Evolutionary conservation across 495 filamentous ascomycete genomes (phyloP).

Genomic region (Daldinia decipiens): DNA sequence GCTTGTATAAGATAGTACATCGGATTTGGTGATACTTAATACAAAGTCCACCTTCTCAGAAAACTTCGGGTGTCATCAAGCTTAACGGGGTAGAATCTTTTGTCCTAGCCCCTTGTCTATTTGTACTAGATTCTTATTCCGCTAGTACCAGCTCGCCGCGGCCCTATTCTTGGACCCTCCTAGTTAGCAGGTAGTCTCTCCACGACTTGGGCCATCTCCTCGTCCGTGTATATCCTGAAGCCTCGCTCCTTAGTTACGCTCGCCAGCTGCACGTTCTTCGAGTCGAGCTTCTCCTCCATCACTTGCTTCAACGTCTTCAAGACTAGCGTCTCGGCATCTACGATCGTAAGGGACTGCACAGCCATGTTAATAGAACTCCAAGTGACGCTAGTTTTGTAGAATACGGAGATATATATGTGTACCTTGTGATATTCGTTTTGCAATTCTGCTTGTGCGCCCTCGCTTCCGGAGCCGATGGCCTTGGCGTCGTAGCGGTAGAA

Average conservation of each 20-base stretch:
- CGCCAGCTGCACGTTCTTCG: conserved; percentile 97
- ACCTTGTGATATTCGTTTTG: conserved; percentile 98
- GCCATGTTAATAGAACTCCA: background rate
- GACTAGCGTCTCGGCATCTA: conserved; percentile 92
- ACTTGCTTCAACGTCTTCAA: conserved; percentile 99
- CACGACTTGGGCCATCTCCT: conserved; percentile 93
- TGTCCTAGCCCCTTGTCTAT: conserved; percentile 30
- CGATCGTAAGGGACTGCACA: conserved; percentile 82
- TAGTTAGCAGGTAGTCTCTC: conserved; percentile 72
- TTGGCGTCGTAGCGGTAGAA: conserved; percentile 99
- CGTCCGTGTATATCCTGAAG: conserved; percentile 96
- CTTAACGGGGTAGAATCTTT: conserved; percentile 6
- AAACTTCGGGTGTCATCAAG: background rate
- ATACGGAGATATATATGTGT: conserved; percentile 15
- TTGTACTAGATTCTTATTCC: background rate
- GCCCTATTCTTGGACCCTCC: background rate
- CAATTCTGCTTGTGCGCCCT: conserved; percentile 96
- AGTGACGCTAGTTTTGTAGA: background rate
- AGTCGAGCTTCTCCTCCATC: conserved; percentile 99
- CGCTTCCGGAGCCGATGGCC: conserved; percentile 94
- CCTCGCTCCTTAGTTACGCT: conserved; percentile 98
- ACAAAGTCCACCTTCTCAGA: conserved; percentile 5
- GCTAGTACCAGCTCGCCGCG: background rate
- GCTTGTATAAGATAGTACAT: conserved; percentile 34
- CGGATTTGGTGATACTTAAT: conserved; percentile 9